Percentiles rank a stretch among this genome's conserved stretches.
Evolutionary conservation across 768 basidiomycete species (phyloP).

Genomic region (Galerina marginata): DNA sequence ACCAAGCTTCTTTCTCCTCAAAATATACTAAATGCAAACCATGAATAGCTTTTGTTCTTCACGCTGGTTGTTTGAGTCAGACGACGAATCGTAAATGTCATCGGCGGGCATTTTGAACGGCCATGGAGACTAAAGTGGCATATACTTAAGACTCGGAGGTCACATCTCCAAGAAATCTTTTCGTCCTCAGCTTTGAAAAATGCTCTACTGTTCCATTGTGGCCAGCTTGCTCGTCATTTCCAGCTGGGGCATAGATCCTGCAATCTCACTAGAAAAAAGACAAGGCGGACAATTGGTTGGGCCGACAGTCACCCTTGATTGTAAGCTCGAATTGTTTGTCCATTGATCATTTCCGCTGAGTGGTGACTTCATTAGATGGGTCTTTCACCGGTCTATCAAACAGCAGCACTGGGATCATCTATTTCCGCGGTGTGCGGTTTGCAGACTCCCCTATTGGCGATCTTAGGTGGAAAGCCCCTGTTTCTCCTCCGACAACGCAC

Average conservation of each 20-base stretch:
- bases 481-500: conserved; percentile 41
- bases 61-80: not conserved
- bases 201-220: not conserved
- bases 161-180: no score
- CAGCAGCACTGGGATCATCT: conserved; percentile 35
- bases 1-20: not conserved
- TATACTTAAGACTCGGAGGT: no score
- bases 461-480: conserved; percentile 45
- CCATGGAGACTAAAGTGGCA: no score
- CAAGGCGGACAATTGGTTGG: conserved; percentile 9
- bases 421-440: conserved; percentile 47
- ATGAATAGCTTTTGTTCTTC: not conserved
- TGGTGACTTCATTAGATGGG: conserved; percentile 34
- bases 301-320: conserved; percentile 30
- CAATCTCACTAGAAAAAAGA: not conserved
- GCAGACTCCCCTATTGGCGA: conserved; percentile 49
- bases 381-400: conserved; percentile 41
- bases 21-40: not conserved
- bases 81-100: not conserved
- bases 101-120: no score
- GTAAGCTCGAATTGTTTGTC: conserved; percentile 14
- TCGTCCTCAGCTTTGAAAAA: not conserved
- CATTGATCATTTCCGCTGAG: not conserved
- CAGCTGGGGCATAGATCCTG: not conserved
- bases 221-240: not conserved